Base-by-base conservation (phyloP, 2,329 filamentous ascomycete genomes). In the Moelleriella libera region DNA sequence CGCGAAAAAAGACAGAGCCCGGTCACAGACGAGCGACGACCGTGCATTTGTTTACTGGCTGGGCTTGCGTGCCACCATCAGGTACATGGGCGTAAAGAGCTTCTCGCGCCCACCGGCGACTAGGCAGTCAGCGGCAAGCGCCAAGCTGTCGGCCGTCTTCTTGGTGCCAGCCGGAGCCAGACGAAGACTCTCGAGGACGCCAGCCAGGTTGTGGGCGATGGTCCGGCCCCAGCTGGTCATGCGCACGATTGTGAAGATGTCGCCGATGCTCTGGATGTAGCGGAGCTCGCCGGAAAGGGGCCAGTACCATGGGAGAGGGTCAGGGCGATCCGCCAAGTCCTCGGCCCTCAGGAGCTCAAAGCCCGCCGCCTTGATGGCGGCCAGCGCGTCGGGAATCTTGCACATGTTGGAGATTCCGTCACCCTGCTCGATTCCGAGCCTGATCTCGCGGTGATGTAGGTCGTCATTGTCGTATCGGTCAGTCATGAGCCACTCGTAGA, bases 401-500 rank as follows among this genome's bases (percentile, higher is more conserved):
- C 92, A 87, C 89, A 98, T 96, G 72, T 96, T 96, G 59, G 88
- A 88, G 64, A 98, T 97, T 56, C 92, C 92, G 61, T 97, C 84
- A 59, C 92, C 92, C 63, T 88, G 82, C 73, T 98, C 92, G 54
- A 98, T 98, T 53, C 85, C 89, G 14, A 96, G 80, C 53, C 92
- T 86, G 61, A 97, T 92, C 63, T 86, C 80, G 55, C 88, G 85
- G 71, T 97, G 92, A 59, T 81, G 74, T 1, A 86, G 66, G 74
- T 96, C 88, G 51, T 84, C 74, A 63, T 94, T 90, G 70, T 97
- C 85, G 68, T 96, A 98, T 29, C 82, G 72, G 53, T 96, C 89
- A 6, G 89, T 97, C 92, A 98, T 97, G 61, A 97, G 75, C 92
- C 92, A 97, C 68, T 98, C 92, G 69, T 97, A 98, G 46, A 97